These are phyloP conservation scores for Bolboschoenoplectus hybrid DNA, from an alignment of 202 grass and related monocot genomes.

Conservation along the genomic window DNA sequence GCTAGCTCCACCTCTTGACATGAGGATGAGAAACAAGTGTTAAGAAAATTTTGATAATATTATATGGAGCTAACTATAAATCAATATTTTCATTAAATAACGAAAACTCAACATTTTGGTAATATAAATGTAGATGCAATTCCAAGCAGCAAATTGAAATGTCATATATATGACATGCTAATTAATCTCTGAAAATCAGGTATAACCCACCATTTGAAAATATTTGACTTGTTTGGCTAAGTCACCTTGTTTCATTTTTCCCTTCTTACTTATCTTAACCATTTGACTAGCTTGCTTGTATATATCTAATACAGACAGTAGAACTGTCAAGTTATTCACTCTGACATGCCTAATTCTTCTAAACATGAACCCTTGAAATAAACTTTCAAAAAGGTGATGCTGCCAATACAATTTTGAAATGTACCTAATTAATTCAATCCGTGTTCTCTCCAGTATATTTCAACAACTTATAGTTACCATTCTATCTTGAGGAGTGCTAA, in stretches of 20 bases:
- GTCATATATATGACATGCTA: neutral
- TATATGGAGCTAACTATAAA: no score
- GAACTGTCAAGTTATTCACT: neutral
- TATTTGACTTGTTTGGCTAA: constrained; percentile 27
- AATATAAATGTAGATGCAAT: neutral
- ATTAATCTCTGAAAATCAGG: constrained; percentile 26
- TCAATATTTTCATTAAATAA: no score
- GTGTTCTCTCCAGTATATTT: neutral
- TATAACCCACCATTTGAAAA: constrained; percentile 28
- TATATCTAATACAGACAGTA: neutral
- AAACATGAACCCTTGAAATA: constrained; percentile 13
- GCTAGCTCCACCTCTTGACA: no score
- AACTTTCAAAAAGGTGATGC: constrained; percentile 5
- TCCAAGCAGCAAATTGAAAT: neutral
- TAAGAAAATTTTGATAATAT: no score
- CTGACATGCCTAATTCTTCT: constrained; percentile 34
- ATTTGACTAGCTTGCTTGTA: neutral
- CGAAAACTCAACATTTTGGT: neutral
- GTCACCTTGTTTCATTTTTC: neutral
- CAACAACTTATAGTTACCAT: no score
- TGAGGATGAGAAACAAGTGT: no score
- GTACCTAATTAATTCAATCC: neutral
- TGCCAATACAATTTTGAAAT: constrained; percentile 5
- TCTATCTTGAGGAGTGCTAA: no score
- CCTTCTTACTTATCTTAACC: neutral